Evolutionary conservation across 1,139 yeast genomes (phyloP).

Genomic region (Diutina pseudorugosa): DNA sequence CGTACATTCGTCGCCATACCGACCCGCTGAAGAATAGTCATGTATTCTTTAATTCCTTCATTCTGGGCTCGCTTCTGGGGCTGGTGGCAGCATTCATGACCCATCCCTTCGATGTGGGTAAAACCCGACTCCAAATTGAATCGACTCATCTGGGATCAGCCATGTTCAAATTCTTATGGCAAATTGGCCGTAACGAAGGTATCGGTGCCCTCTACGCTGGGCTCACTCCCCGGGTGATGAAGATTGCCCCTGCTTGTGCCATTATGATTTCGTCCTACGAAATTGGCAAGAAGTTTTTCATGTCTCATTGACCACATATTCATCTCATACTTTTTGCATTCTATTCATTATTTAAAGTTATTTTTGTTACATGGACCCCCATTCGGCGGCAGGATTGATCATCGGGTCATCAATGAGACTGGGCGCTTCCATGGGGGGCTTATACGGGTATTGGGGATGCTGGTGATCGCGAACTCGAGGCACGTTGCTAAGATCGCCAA

Average conservation of each 20-base stretch:
- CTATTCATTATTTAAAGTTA: neutral
- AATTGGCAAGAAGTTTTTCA: constrained; percentile 62
- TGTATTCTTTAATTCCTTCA: constrained; percentile 60
- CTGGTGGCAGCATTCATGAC: constrained; percentile 75
- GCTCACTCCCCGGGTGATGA: constrained; percentile 69
- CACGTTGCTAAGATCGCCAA: neutral
- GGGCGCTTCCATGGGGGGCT: neutral
- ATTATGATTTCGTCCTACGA: constrained; percentile 96
- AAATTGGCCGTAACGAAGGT: constrained; percentile 66
- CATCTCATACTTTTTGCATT: too few relatives aligned
- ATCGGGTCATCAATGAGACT: neutral
- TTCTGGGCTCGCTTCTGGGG: constrained; percentile 82
- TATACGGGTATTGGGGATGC: neutral
- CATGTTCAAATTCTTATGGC: constrained; percentile 55
- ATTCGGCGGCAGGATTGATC: neutral
- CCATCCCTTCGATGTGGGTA: constrained; percentile 95
- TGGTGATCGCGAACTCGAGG: neutral
- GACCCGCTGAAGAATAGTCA: constrained; percentile 28
- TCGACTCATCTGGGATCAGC: neutral
- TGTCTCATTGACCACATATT: constrained; percentile 4
- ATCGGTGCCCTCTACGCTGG: constrained; percentile 71
- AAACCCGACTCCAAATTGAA: constrained; percentile 76
- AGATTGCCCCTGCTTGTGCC: constrained; percentile 96
- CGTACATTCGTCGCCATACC: constrained; percentile 14
- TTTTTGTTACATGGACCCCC: neutral